phyloP scores from a whole-genome alignment of 495 filamentous ascomycete genomes.

The Aspergillus ostianus region DNA sequence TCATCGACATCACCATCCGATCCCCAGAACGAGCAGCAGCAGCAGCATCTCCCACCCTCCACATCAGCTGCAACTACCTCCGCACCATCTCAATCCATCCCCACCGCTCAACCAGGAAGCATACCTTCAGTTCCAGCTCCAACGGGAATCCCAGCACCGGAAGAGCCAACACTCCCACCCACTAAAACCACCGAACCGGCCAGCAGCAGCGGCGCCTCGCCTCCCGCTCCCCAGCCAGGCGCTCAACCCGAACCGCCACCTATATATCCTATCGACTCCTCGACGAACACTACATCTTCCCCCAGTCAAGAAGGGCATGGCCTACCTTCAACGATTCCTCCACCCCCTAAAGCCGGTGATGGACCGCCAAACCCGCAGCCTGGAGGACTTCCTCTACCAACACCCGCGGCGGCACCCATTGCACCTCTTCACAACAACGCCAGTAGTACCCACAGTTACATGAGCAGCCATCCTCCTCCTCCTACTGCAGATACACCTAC shows the following conservation, averaged over 20 bases:
- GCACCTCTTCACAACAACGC: slow-evolving; percentile 15
- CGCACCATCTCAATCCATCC: slow-evolving; percentile 24
- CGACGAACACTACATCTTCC: slow-evolving; percentile 18
- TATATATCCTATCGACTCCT: slow-evolving; percentile 15
- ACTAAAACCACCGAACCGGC: slow-evolving; percentile 12
- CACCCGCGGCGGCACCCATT: slow-evolving; percentile 17
- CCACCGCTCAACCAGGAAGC: slow-evolving; percentile 46
- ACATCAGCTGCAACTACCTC: neutral
- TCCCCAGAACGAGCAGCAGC: neutral
- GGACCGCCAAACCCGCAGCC: slow-evolving; percentile 22
- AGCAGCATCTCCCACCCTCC: neutral
- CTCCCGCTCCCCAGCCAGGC: slow-evolving; percentile 63
- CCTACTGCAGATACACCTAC: slow-evolving; percentile 26
- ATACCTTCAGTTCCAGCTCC: slow-evolving; percentile 23
- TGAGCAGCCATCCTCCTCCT: neutral
- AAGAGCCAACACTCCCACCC: neutral
- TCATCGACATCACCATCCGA: slow-evolving; percentile 17
- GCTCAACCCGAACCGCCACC: slow-evolving; percentile 39
- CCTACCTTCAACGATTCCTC: slow-evolving; percentile 37
- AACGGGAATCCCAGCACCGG: slow-evolving; percentile 18
- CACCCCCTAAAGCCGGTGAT: slow-evolving; percentile 55
- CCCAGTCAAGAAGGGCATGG: slow-evolving; percentile 9
- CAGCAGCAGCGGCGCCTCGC: slow-evolving; percentile 23
- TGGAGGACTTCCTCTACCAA: neutral
- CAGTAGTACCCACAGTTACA: neutral